phyloP scores from a whole-genome alignment of 2,329 filamentous ascomycete species.

The Pseudogymnoascus sp. region DNA sequence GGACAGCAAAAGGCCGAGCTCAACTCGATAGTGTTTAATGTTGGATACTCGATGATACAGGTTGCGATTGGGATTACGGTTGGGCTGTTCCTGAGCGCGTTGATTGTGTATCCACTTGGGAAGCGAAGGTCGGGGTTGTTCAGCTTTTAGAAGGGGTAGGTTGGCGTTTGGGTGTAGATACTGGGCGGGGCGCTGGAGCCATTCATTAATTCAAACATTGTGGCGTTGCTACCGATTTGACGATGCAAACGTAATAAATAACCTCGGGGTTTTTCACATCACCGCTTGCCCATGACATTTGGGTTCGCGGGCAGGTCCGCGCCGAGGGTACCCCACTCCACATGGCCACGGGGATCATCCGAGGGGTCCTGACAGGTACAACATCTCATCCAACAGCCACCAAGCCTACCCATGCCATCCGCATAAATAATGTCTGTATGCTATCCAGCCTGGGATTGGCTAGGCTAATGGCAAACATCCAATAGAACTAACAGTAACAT shows the following conservation, averaged over 20 bases:
- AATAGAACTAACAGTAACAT: neutral
- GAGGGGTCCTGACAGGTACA: neutral
- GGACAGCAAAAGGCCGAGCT: slow-evolving; percentile 16
- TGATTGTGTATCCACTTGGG: slow-evolving; percentile 34
- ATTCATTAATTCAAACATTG: neutral
- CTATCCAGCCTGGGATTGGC: neutral
- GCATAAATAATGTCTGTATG: neutral
- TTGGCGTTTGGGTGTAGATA: neutral
- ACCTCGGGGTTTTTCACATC: neutral
- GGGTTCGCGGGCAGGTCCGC: neutral
- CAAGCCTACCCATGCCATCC: neutral
- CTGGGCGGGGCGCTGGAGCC: neutral
- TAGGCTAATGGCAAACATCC: neutral
- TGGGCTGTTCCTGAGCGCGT: slow-evolving; percentile 32
- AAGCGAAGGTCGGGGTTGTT: slow-evolving; percentile 34
- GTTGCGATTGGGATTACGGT: slow-evolving; percentile 36
- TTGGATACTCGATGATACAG: slow-evolving; percentile 34
- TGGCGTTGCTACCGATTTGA: neutral
- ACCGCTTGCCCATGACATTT: neutral
- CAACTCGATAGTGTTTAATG: slow-evolving; percentile 32
- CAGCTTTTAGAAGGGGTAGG: slow-evolving; percentile 25
- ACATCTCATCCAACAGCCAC: neutral
- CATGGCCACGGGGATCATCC: neutral
- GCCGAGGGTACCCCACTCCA: neutral
- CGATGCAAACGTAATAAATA: neutral